These are phyloP conservation scores for Phoma herbarum DNA, from an alignment of 2,329 filamentous ascomycete species.

Conservation along the genomic window DNA sequence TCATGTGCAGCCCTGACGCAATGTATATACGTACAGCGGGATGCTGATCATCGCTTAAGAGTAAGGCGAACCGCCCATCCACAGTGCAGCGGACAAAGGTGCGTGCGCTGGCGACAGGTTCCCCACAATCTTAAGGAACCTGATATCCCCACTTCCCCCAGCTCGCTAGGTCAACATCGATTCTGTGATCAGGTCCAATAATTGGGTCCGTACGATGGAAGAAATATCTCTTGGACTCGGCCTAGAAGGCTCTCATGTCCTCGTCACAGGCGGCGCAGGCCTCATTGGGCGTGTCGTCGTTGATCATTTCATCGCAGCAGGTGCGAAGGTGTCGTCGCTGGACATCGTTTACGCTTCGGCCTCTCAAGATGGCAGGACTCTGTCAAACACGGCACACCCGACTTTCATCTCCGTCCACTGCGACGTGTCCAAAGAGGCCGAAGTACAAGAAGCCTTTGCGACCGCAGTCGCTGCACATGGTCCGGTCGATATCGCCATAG, in stretches of 20 bases:
- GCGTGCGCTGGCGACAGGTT: constrained; percentile 2
- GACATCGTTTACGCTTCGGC: constrained; percentile 37
- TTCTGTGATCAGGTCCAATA: neutral
- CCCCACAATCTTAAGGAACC: constrained; percentile 14
- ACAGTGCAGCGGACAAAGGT: constrained; percentile 4
- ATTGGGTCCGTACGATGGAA: constrained; percentile 15
- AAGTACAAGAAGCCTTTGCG: constrained; percentile 47
- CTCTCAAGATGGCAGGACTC: constrained; percentile 4
- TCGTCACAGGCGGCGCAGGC: constrained; percentile 55
- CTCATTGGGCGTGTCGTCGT: constrained; percentile 53
- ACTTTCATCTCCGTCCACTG: constrained; percentile 34
- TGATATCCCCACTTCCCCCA: constrained; percentile 13
- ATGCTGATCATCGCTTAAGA: constrained; percentile 11
- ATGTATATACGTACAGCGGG: neutral
- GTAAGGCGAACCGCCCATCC: neutral
- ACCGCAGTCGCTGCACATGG: constrained; percentile 48
- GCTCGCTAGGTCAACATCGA: constrained; percentile 6
- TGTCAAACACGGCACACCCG: constrained; percentile 5
- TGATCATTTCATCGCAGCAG: constrained; percentile 54
- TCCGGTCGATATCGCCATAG: constrained; percentile 53
- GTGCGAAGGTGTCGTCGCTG: constrained; percentile 53
- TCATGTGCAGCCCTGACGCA: neutral
- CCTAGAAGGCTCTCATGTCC: constrained; percentile 51
- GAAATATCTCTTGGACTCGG: constrained; percentile 41
- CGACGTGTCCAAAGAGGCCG: constrained; percentile 49